Base-by-base conservation (phyloP, 2,329 filamentous ascomycete species). In the Calonectria henricotiae region DNA sequence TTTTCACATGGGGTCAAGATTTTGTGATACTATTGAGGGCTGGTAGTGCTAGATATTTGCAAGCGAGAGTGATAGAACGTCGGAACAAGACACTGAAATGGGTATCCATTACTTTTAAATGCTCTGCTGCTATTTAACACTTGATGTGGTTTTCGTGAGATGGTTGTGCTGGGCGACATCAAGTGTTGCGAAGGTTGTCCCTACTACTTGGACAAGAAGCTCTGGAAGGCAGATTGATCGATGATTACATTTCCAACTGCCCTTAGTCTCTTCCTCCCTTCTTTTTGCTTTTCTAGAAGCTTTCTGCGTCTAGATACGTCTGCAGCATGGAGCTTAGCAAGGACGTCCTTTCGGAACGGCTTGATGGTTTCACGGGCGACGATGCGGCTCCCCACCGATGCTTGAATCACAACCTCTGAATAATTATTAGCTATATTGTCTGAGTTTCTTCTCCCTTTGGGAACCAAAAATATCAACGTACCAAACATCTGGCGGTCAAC, bases 271-370 rank as follows among this genome's bases (percentile, higher is more conserved):
- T 98, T 98, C 67, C 95, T 89, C 0, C 96, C 96, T 75, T 95
- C 95, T 85, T 99, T 99, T 83, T 99, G 96, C 86, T 96, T 98
- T 84, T 98, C 96, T 12, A 99, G 83, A 74, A 99, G 83, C 83
- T 99, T 99, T 78, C 91, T 89, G 43, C 95, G 89, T 69, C 96
- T 86, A 4, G 91, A 90, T 17, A 97, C 89, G 83, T 99, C 96
- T 71, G 93, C 93, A 0, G 96, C 96, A 80, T 99, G 97, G 67
- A 99, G 85, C 83, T 98, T 98, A 8, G 93, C 92, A 67, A 98
- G 84, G 3, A 99, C 96, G 77, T 99, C 96, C 82, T 99, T 99
- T 55, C 96, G 88, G 82, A 97, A 99, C 0, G 96, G 94, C 85
- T 98, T 98, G 80, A 99, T 92, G 0, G 95, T 98, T 81, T 98